Evolutionary conservation across 1,139 yeast genomes (phyloP), one percentile per base, ranked within the genome.

Genomic region (Lodderomyces theae): DNA sequence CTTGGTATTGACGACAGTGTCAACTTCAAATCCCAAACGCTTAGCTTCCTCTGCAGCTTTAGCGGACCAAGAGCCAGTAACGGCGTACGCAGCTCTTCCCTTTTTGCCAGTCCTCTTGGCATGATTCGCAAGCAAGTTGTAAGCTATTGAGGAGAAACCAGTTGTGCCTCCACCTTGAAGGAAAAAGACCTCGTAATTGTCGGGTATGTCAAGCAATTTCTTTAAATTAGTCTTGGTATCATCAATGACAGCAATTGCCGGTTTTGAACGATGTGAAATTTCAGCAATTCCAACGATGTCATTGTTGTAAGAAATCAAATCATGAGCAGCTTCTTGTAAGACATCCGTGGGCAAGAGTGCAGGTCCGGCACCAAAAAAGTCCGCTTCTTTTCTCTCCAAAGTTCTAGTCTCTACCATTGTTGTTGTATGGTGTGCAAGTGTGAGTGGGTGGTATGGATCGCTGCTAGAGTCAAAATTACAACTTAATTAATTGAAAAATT

Each of bases 121-220:
- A 60, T 77, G 78, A 33, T 84, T 72, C 24, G 96, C 95, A 47
- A 84, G 63, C 66, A 92, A 63, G 60, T 92, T 92, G 54, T 92
- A 80, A 12, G 87, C 90, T 43, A 88, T 75, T 7, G 95, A 79
- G 5, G 97, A 86, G 56, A 92, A 92, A 5, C 96, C 97, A 31
- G 89, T 85, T 39, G 97, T 90, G 47, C 97, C 98, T 46, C 98
- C 98, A 47, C 98, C 97, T 69, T 92, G 98, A 66, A 90, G 67
- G 66, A 90, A 92, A 58, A 92, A 82, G 2, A 90, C 92, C 58
- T 89, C 97, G 60, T 92, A 95, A 28, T 95, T 84, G 46, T 87
- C 95, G 24, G 97, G 98, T 40, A 92, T 77, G 44, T 72, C 60
- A 60, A 88, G 64, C 43, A 92, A 69, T 53, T 83, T 66, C 37